Percentiles rank a stretch among this genome's conserved stretches.
Conservation (phyloP, 2,329 filamentous ascomycete genomes). For the Talaromyces sp. region DNA sequence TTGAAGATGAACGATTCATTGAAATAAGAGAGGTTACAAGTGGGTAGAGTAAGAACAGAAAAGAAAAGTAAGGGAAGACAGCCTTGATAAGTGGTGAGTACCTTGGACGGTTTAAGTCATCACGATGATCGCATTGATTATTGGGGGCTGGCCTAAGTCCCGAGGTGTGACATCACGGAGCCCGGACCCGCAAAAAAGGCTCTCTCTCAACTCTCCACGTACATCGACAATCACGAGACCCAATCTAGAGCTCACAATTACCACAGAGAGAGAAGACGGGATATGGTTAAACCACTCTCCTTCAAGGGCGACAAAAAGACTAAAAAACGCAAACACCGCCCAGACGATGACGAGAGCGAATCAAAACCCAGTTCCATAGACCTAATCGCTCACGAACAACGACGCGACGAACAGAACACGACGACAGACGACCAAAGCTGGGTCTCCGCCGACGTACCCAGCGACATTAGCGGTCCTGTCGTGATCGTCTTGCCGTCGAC, state of each 20-base stretch:
- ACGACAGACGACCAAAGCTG: slow-evolving; percentile 71
- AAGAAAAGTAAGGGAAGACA: background rate
- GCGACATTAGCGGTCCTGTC: slow-evolving; percentile 76
- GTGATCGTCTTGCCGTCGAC: slow-evolving; percentile 77
- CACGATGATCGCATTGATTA: slow-evolving; percentile 10
- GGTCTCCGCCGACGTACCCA: slow-evolving; percentile 74
- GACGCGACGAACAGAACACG: slow-evolving; percentile 25
- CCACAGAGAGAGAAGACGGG: background rate
- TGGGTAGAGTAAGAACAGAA: background rate
- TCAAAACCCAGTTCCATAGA: slow-evolving; percentile 31
- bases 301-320: slow-evolving; percentile 92
- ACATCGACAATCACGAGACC: background rate
- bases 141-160: background rate
- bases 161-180: background rate
- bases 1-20: slow-evolving; percentile 5
- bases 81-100: slow-evolving; percentile 1
- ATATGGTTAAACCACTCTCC: slow-evolving; percentile 69
- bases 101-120: slow-evolving; percentile 7
- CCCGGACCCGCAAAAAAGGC: background rate
- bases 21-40: background rate
- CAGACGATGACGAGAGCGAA: slow-evolving; percentile 45
- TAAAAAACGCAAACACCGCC: slow-evolving; percentile 80
- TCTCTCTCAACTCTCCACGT: background rate
- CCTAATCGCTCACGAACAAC: slow-evolving; percentile 27
- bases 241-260: background rate